Conservation (phyloP, 371 early-diverging fungal genomes). For the Mortierella polycephala region DNA sequence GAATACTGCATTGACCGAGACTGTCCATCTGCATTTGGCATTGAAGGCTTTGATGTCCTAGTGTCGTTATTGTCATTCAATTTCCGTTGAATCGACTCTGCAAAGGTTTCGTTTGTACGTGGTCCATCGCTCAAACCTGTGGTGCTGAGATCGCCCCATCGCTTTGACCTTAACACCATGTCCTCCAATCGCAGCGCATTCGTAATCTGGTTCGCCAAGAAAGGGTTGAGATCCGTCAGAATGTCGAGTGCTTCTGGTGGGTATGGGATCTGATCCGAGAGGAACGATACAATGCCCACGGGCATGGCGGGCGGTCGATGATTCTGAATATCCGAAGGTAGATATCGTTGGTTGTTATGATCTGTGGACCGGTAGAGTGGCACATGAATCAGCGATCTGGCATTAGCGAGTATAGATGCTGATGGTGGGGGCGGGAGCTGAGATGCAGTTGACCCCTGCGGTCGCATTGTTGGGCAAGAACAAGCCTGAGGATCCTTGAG, state of each 20-base stretch:
- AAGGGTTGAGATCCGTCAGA: slow-evolving; percentile 62
- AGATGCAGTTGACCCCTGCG: neutral
- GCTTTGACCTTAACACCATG: slow-evolving; percentile 29
- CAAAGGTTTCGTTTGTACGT: slow-evolving; percentile 32
- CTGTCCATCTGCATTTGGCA: slow-evolving; percentile 1
- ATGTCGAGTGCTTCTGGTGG: slow-evolving; percentile 63
- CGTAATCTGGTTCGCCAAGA: slow-evolving; percentile 59
- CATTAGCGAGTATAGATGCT: slow-evolving; percentile 59
- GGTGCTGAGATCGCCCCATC: slow-evolving; percentile 31
- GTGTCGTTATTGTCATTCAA: slow-evolving; percentile 26
- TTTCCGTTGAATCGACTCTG: slow-evolving; percentile 37
- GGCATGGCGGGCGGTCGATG: slow-evolving; percentile 58
- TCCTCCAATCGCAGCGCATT: slow-evolving; percentile 46
- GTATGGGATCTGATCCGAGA: slow-evolving; percentile 70
- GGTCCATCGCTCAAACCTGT: slow-evolving; percentile 21
- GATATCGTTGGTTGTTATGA: slow-evolving; percentile 41
- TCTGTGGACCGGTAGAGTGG: slow-evolving; percentile 62
- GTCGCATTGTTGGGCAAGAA: slow-evolving; percentile 43
- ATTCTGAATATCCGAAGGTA: slow-evolving; percentile 32
- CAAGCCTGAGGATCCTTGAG: slow-evolving; percentile 34
- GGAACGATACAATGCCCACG: slow-evolving; percentile 68
- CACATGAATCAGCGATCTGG: slow-evolving; percentile 69
- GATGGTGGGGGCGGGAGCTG: slow-evolving; percentile 12
- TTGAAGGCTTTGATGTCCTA: slow-evolving; percentile 16
- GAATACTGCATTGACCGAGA: neutral